Evolutionary conservation across 192 early-diverging fungal genomes (phyloP).

Genomic region (Backusella sp.): DNA sequence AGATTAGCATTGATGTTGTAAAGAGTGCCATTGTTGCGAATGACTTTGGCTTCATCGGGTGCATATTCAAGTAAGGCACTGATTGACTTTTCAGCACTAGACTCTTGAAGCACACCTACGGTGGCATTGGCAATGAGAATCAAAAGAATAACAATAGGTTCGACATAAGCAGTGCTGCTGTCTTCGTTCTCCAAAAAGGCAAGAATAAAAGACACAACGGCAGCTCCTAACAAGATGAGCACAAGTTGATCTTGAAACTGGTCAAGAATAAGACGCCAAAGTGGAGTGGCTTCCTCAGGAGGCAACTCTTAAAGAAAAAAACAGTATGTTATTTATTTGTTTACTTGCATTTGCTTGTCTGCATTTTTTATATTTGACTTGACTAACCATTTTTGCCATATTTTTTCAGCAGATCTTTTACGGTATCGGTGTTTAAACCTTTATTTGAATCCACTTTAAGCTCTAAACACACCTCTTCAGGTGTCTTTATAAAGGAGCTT

Average conservation of each 20-base stretch:
- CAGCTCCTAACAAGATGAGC: conserved; percentile 89
- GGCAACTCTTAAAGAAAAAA: conserved; percentile 68
- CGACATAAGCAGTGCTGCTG: conserved; percentile 90
- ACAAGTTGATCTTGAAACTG: conserved; percentile 99
- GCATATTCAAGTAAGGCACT: conserved; percentile 96
- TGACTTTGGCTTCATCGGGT: conserved; percentile 90
- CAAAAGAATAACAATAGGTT: conserved; percentile 96
- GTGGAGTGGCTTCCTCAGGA: conserved; percentile 86
- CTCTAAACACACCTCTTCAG: conserved; percentile 42
- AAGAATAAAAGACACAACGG: conserved; percentile 88
- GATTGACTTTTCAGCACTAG: conserved; percentile 96
- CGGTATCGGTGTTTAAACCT: conserved; percentile 71
- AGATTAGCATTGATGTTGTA: conserved; percentile 69
- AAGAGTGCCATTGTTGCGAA: conserved; percentile 72
- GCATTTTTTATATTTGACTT: not conserved
- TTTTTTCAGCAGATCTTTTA: conserved; percentile 52
- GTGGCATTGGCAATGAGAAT: conserved; percentile 98
- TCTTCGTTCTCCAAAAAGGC: conserved; percentile 81
- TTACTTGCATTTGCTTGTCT: not conserved
- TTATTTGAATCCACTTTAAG: conserved; percentile 64
- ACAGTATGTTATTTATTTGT: conserved; percentile 13
- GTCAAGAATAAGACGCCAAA: conserved; percentile 91
- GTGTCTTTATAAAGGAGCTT: conserved; percentile 21
- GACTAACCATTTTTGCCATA: conserved; percentile 82
- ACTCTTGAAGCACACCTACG: conserved; percentile 96